Percentiles rank a stretch among this genome's conserved stretches.
phyloP scores from a whole-genome alignment of 768 basidiomycete species.

The Suillus subluteus region DNA sequence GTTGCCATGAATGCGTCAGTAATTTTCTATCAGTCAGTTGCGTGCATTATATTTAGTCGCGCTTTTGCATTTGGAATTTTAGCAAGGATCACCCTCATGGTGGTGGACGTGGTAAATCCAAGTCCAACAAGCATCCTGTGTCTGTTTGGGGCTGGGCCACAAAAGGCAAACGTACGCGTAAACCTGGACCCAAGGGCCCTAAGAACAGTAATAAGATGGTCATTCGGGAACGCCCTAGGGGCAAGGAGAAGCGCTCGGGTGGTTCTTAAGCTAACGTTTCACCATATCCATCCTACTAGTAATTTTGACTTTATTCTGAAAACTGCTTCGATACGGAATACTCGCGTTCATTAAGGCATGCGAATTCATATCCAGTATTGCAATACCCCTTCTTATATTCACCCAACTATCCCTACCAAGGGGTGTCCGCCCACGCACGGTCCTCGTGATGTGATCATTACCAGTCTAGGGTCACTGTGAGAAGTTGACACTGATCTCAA shows the following conservation, averaged over 20 bases:
- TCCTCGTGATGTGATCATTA: neutral
- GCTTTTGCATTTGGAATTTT: neutral
- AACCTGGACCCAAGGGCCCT: conserved; percentile 88
- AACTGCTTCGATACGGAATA: neutral
- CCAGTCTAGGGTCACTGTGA: conserved; percentile 1
- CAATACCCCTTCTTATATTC: neutral
- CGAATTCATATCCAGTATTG: neutral
- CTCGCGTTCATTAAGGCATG: conserved; percentile 7
- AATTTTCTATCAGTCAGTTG: conserved; percentile 13
- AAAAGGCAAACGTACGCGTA: conserved; percentile 91
- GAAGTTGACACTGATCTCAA: neutral
- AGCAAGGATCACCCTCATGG: conserved; percentile 94
- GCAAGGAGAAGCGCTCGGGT: conserved; percentile 50
- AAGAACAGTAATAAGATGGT: conserved; percentile 92
- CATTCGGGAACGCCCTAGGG: conserved; percentile 81
- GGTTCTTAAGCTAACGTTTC: conserved; percentile 16
- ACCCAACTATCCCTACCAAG: neutral
- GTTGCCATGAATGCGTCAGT: conserved; percentile 95
- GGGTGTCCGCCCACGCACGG: neutral
- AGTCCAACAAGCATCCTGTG: conserved; percentile 93
- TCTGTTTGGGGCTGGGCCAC: conserved; percentile 93
- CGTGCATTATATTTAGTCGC: conserved; percentile 3
- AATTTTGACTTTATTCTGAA: neutral
- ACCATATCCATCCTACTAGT: neutral
- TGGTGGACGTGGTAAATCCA: conserved; percentile 97